Percentiles rank a stretch among this genome's conserved stretches.
These are phyloP conservation scores for Papiliotrema laurentii DNA, from an alignment of 1,284 basidiomycete species.

Conservation along the genomic window DNA sequence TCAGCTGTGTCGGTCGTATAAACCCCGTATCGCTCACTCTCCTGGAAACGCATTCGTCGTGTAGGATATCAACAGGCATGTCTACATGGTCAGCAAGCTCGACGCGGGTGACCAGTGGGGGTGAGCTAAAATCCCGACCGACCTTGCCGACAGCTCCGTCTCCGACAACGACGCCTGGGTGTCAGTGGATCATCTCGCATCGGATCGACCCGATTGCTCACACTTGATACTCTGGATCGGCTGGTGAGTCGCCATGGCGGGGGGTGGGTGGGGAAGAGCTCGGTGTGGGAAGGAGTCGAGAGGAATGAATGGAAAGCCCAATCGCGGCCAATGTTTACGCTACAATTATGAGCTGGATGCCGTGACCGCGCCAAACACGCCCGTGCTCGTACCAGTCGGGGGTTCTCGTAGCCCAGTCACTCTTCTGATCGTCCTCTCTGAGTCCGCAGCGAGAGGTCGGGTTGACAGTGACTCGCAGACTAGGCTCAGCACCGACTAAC, in stretches of 20 bases:
- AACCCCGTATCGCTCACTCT: slow-evolving; percentile 26
- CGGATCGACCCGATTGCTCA: slow-evolving; percentile 3
- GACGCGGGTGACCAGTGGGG: background rate
- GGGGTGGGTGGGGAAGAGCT: too few relatives aligned
- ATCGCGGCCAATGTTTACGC: too few relatives aligned
- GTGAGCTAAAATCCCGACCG: slow-evolving; percentile 29
- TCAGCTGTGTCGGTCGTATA: background rate
- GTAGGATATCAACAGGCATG: slow-evolving; percentile 48
- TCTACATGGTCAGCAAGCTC: slow-evolving; percentile 22
- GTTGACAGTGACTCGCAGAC: too few relatives aligned
- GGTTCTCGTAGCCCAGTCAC: too few relatives aligned
- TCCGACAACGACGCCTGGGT: slow-evolving; percentile 77
- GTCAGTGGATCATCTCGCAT: background rate
- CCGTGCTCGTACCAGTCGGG: too few relatives aligned
- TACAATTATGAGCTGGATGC: too few relatives aligned
- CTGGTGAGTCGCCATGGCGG: slow-evolving; percentile 5
- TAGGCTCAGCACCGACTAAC: too few relatives aligned
- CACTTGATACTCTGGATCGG: slow-evolving; percentile 28
- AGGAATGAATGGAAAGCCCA: too few relatives aligned
- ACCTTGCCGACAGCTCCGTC: slow-evolving; percentile 99
- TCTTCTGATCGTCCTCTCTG: too few relatives aligned
- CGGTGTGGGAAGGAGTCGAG: too few relatives aligned
- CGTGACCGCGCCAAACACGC: too few relatives aligned
- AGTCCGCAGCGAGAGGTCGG: too few relatives aligned
- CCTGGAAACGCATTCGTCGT: slow-evolving; percentile 48